A percentile compares a stretch with the other conserved stretches of the same genome.
These are phyloP conservation scores for Schoenoplectus triqueter DNA, from an alignment of 202 grass and related monocot genomes.

Conservation along the genomic window DNA sequence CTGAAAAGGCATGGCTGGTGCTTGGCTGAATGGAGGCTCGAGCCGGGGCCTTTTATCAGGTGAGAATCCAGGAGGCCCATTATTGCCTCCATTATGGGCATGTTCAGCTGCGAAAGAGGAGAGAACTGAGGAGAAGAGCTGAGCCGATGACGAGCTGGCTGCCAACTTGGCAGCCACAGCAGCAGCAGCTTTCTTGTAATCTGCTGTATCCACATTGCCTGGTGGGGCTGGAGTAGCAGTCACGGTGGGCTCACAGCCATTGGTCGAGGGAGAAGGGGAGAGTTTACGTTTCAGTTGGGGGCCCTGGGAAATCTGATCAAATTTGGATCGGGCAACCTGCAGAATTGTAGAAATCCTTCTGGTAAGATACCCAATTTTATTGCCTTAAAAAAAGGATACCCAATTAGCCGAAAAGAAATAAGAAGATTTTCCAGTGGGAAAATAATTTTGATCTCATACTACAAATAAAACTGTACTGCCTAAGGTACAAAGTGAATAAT, in stretches of 20 bases:
- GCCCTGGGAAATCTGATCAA: conserved; percentile 40
- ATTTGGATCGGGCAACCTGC: conserved; percentile 65
- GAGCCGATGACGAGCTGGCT: conserved; percentile 69
- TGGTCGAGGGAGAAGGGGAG: conserved; percentile 31
- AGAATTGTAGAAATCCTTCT: conserved; percentile 33
- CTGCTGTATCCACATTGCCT: conserved; percentile 48
- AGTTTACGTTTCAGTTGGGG: conserved; percentile 58
- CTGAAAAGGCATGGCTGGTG: conserved; percentile 57
- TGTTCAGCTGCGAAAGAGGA: conserved; percentile 69
- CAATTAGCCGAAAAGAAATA: no score
- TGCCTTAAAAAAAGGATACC: not conserved
- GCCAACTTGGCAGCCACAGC: conserved; percentile 84
- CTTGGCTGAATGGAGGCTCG: conserved; percentile 30
- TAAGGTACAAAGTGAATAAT: not conserved
- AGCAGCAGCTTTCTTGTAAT: conserved; percentile 82
- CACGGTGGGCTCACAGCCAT: conserved; percentile 29
- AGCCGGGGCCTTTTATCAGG: conserved; percentile 72
- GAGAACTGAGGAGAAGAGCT: conserved; percentile 70
- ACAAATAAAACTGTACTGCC: no score
- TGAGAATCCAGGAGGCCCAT: conserved; percentile 56
- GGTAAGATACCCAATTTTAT: conserved; percentile 36
- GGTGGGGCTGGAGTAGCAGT: conserved; percentile 38
- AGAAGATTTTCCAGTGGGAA: no score
- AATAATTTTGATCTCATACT: no score
- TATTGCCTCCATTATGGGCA: conserved; percentile 47